Evolutionary conservation across 179 eudicot species (phyloP), one percentile per base, ranked within the genome.

Genomic region (Kewa caespitosa): DNA sequence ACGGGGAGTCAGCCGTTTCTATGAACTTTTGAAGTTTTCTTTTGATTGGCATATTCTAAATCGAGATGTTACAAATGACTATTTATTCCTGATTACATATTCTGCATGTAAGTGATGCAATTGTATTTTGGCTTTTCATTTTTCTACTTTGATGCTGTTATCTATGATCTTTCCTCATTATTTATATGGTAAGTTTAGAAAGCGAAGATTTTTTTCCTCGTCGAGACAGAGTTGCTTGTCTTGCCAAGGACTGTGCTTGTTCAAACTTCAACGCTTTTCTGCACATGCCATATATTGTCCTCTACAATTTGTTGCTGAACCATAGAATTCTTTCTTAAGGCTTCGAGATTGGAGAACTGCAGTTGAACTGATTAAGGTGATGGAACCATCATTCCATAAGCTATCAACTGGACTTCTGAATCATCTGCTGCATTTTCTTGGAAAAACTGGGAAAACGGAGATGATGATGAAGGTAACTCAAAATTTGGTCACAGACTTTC

Each of bases 381-480:
- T 96, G 90, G 99, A 90, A 76, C 91, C 91, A 61, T 83, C 90
- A 17, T 77, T 91, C 66, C 81, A 80, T 79, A 70, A 68, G 68
- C 77, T 96, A 38, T 91, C 99, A 41, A 87, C 85, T 22, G 99
- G 99, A 77, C 79, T 88, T 80, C 73, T 91, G 76, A 93, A 96
- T 87, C 97, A 88, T 72, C 84, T 96, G 79, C 82, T 96, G 81
- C 92, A 87, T 76, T 84, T 87, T 73, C 83, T 93, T 75, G 99
- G 99, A 74, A 93, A 89, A 83, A 79, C 85, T 74, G 99, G 99
- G 81, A 96, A 89, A 77, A 80, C 78, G 34, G 98, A 94, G 79
- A 84, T 75, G 75, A 93, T 91, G 98, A 90, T 96, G 91, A 96
- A 90, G 99, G 99, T 96, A 84, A 72, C 23, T 43, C 46, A 73